A percentile compares a stretch with the other conserved stretches of the same genome.
These are phyloP conservation scores for Neofusicoccum sp. DNA, from an alignment of 2,329 filamentous ascomycete species.

Conservation along the genomic window DNA sequence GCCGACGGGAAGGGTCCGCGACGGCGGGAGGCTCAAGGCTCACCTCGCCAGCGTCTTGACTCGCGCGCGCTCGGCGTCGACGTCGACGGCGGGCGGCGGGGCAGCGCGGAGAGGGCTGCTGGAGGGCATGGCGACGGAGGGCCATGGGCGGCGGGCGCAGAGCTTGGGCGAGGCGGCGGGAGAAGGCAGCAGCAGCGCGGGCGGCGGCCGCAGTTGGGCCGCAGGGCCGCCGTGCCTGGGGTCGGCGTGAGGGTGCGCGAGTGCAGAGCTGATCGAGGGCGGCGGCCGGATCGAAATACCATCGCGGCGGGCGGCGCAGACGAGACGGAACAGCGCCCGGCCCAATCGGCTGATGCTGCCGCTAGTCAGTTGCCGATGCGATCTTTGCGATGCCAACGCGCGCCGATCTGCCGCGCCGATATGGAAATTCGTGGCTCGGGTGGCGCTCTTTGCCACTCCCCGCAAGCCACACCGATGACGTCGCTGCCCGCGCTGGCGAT, in stretches of 20 bases:
- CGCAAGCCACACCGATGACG: conserved; percentile 15
- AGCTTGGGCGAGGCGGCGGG: no score
- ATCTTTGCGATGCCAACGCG: neutral
- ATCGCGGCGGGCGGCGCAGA: neutral
- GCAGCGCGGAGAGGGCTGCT: no score
- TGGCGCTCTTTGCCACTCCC: neutral
- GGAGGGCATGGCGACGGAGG: neutral
- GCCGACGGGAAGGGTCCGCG: neutral
- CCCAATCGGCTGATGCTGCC: neutral
- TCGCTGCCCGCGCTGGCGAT: neutral
- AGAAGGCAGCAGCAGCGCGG: no score
- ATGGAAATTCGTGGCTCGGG: conserved; percentile 4
- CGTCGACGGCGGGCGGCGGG: neutral
- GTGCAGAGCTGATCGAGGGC: neutral
- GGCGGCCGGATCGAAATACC: neutral
- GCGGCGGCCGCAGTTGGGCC: no score
- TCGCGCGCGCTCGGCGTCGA: neutral
- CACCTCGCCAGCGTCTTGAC: conserved; percentile 14
- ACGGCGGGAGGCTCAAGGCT: neutral
- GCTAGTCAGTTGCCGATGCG: neutral
- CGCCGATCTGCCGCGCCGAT: neutral
- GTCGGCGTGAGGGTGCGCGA: neutral
- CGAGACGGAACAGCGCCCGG: neutral
- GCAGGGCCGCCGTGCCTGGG: no score
- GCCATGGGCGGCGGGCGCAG: neutral